phyloP scores from a whole-genome alignment of 352 stramenopile genomes.

The Thalassiosira livingstoniorum region DNA sequence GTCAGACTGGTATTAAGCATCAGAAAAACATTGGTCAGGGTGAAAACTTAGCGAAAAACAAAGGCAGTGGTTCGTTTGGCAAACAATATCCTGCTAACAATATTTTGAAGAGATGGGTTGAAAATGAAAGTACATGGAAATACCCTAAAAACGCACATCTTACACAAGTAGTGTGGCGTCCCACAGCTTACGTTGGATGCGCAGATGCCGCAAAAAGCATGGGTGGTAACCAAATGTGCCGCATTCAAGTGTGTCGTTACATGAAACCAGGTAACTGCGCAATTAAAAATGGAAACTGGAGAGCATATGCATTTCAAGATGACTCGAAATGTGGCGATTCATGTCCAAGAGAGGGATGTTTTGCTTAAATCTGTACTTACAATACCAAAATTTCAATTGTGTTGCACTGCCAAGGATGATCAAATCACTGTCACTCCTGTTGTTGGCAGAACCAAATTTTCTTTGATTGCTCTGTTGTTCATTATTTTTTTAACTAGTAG shows the following conservation, averaged over 20 bases:
- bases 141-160: slow-evolving; percentile 38
- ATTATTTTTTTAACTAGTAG: too few species aligned
- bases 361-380: too few species aligned
- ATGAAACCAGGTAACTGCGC: slow-evolving; percentile 14
- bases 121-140: slow-evolving; percentile 14
- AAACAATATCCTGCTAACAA: slow-evolving; percentile 16
- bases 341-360: slow-evolving; percentile 44
- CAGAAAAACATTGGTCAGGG: slow-evolving; percentile 7
- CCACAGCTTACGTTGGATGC: slow-evolving; percentile 30
- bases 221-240: slow-evolving; percentile 1
- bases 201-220: slow-evolving; percentile 16
- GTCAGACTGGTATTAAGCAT: neutral
- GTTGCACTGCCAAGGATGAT: too few species aligned
- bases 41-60: slow-evolving; percentile 37
- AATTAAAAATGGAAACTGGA: slow-evolving; percentile 40
- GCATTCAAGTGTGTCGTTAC: slow-evolving; percentile 35
- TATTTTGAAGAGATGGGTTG: slow-evolving; percentile 29
- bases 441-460: too few species aligned
- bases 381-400: too few species aligned
- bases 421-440: too few species aligned
- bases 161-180: slow-evolving; percentile 33
- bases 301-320: slow-evolving; percentile 31
- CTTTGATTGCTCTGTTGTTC: too few species aligned
- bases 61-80: slow-evolving; percentile 15
- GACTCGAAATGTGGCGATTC: slow-evolving; percentile 11